phyloP scores from a whole-genome alignment of 2,329 filamentous ascomycete species.

The Ciborinia camelliae region DNA sequence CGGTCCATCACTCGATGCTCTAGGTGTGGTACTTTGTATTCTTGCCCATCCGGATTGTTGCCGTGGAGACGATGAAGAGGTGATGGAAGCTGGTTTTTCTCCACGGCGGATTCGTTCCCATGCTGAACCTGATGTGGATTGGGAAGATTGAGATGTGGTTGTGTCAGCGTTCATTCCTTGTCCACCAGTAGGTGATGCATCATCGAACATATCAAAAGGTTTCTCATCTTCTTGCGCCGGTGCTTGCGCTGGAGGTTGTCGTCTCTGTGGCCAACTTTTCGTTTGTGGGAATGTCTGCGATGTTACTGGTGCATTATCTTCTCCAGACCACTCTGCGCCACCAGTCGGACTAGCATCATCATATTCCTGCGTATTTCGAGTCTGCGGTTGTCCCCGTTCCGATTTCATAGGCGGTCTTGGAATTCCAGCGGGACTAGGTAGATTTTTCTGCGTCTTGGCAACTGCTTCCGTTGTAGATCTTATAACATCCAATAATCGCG shows the following conservation, averaged over 20 bases:
- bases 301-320: constrained; percentile 19
- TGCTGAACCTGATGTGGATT: constrained; percentile 25
- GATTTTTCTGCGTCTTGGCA: constrained; percentile 12
- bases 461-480: constrained; percentile 17
- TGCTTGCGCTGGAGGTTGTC: not conserved
- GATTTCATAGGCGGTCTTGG: constrained; percentile 9
- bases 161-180: constrained; percentile 22
- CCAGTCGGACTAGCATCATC: constrained; percentile 34
- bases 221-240: constrained; percentile 22
- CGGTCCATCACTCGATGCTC: constrained; percentile 19
- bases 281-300: not conserved
- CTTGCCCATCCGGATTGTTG: constrained; percentile 22
- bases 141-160: constrained; percentile 10
- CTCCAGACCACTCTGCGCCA: constrained; percentile 23
- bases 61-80: constrained; percentile 8
- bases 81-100: constrained; percentile 17
- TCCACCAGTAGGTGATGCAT: constrained; percentile 34
- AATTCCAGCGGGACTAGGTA: constrained; percentile 2
- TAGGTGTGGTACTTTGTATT: constrained; percentile 19
- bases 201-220: constrained; percentile 32
- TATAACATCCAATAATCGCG: constrained; percentile 29
- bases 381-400: constrained; percentile 20
- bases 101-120: constrained; percentile 37
- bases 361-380: constrained; percentile 14
- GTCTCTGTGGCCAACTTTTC: not conserved